Conservation (phyloP, 345 rosid genomes). For the Rhodamnia rubescens region DNA sequence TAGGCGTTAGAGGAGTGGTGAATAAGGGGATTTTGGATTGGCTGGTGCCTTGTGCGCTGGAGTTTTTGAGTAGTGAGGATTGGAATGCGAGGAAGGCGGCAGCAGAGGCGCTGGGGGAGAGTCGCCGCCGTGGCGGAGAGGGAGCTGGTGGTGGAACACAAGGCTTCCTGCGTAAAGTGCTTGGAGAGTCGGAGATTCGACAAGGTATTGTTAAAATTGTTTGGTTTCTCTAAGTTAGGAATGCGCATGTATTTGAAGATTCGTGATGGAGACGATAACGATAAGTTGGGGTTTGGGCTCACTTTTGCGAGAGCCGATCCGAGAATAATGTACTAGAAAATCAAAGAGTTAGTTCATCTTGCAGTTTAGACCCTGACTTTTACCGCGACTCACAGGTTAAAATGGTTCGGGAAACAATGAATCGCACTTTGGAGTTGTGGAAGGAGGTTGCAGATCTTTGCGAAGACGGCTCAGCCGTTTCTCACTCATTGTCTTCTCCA, state of each 20-base stretch:
- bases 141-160: conserved; percentile 45
- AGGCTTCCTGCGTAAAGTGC: conserved; percentile 31
- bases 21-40: conserved; percentile 48
- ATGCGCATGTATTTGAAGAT: neutral
- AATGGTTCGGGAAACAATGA: conserved; percentile 86
- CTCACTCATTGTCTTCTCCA: conserved; percentile 35
- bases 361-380: neutral
- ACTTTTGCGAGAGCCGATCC: neutral
- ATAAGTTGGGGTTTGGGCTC: neutral
- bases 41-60: conserved; percentile 51
- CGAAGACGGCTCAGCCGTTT: conserved; percentile 24
- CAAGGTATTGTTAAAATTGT: conserved; percentile 33
- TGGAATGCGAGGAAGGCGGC: conserved; percentile 92
- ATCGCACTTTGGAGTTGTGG: conserved; percentile 63
- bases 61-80: conserved; percentile 57
- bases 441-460: conserved; percentile 43
- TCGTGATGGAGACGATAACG: neutral
- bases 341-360: neutral
- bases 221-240: neutral
- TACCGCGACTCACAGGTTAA: conserved; percentile 42
- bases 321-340: neutral
- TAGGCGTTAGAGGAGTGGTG: conserved; percentile 45
- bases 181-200: conserved; percentile 69
- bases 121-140: conserved; percentile 42
- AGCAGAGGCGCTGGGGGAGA: conserved; percentile 70